phyloP scores from a whole-genome alignment of 208 protist genomes.

The Herpetomonas tarakana region DNA sequence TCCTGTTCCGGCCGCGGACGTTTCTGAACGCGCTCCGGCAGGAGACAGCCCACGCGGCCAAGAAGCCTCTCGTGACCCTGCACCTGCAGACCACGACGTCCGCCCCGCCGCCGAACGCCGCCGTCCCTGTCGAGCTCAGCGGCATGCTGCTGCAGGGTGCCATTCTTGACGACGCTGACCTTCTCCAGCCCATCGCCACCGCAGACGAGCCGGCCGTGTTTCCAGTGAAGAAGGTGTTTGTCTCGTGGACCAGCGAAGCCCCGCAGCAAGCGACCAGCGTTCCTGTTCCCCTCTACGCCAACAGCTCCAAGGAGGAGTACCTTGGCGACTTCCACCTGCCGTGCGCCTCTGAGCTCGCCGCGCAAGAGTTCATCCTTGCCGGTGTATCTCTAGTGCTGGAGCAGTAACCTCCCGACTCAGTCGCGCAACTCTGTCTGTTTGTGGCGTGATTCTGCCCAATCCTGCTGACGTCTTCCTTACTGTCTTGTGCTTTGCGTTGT shows the following conservation, averaged over 20 bases:
- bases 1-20: constrained; percentile 91
- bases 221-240: constrained; percentile 65
- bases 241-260: constrained; percentile 58
- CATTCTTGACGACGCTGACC: constrained; percentile 59
- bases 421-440: too few species aligned
- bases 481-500: too few species aligned
- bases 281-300: constrained; percentile 84
- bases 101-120: constrained; percentile 40
- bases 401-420: too few species aligned
- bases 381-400: constrained; percentile 87
- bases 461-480: too few species aligned
- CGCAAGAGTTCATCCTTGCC: constrained; percentile 79
- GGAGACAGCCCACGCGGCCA: constrained; percentile 84
- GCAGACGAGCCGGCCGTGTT: constrained; percentile 82
- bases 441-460: too few species aligned
- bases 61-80: constrained; percentile 81
- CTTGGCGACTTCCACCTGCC: constrained; percentile 86
- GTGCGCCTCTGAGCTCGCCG: constrained; percentile 54
- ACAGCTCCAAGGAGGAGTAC: constrained; percentile 75
- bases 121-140: constrained; percentile 53
- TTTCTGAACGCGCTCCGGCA: constrained; percentile 96
- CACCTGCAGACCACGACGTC: constrained; percentile 53
- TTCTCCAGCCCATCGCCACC: constrained; percentile 68
- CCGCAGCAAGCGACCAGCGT: constrained; percentile 23
- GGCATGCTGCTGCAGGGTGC: constrained; percentile 87